These are phyloP conservation scores for Kurtzmaniella natalensis DNA, from an alignment of 1,139 yeast species.

Conservation along the genomic window DNA sequence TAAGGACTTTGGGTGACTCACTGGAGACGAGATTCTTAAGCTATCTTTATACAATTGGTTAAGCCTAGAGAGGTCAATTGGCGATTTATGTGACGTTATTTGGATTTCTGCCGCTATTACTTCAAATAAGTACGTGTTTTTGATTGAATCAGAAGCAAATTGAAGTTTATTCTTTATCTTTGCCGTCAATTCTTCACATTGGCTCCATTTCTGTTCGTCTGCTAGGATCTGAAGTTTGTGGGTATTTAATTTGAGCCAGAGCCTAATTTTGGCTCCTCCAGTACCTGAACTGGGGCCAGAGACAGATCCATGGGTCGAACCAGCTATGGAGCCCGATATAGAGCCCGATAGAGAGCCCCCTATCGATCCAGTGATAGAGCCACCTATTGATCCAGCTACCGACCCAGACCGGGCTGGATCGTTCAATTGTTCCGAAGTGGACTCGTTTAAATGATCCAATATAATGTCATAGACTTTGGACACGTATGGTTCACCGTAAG, in stretches of 20 bases:
- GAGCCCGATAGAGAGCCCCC: neutral
- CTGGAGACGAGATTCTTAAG: slow-evolving; percentile 50
- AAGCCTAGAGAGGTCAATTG: slow-evolving; percentile 34
- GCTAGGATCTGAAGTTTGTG: slow-evolving; percentile 47
- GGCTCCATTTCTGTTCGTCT: slow-evolving; percentile 29
- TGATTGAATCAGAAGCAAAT: slow-evolving; percentile 38
- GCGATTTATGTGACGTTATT: slow-evolving; percentile 28
- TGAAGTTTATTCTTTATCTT: slow-evolving; percentile 37
- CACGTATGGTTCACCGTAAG: slow-evolving; percentile 27
- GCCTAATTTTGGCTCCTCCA: slow-evolving; percentile 40
- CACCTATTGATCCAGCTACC: neutral
- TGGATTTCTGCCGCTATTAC: slow-evolving; percentile 64
- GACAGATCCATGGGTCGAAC: neutral
- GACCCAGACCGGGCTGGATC: slow-evolving; percentile 7
- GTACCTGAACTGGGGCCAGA: slow-evolving; percentile 1
- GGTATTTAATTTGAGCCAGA: slow-evolving; percentile 54
- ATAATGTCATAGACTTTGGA: slow-evolving; percentile 26
- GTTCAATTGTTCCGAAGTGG: no score
- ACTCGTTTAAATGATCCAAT: slow-evolving; percentile 16
- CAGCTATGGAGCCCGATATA: slow-evolving; percentile 4
- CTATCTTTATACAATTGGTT: slow-evolving; percentile 48
- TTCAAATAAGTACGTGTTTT: slow-evolving; percentile 50
- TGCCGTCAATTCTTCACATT: slow-evolving; percentile 38
- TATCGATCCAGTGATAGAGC: neutral
- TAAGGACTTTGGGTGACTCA: slow-evolving; percentile 69